Evolutionary conservation across 257 asterid genomes (phyloP).

Genomic region (Eustoma russellianum): DNA sequence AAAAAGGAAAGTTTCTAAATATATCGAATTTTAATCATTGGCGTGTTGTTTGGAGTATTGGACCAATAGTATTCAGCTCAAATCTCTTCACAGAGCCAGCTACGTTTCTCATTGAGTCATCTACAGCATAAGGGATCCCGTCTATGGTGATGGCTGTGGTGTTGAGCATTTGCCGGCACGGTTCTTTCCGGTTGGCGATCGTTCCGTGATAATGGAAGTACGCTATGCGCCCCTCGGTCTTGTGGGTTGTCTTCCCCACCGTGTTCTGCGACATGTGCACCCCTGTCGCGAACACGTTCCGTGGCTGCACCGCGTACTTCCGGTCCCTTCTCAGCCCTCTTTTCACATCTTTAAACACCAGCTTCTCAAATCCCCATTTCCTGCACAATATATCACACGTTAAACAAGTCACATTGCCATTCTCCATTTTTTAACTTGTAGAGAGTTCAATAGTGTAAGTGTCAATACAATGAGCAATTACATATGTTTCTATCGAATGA

Average conservation of each 20-base stretch:
- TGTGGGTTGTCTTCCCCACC: slow-evolving; percentile 57
- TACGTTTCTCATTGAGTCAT: slow-evolving; percentile 42
- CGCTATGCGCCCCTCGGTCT: slow-evolving; percentile 49
- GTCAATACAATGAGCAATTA: too few relatives aligned
- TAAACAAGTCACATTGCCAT: too few relatives aligned
- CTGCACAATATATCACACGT: slow-evolving; percentile 12
- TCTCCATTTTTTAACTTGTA: too few relatives aligned
- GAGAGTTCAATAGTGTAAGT: too few relatives aligned
- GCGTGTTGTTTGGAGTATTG: slow-evolving; percentile 41
- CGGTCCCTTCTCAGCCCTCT: slow-evolving; percentile 55
- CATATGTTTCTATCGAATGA: too few relatives aligned
- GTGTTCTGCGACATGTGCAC: slow-evolving; percentile 76
- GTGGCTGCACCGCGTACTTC: slow-evolving; percentile 72
- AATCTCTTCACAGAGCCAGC: slow-evolving; percentile 67
- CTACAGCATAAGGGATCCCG: slow-evolving; percentile 41
- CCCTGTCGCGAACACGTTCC: slow-evolving; percentile 63
- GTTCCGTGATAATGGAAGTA: slow-evolving; percentile 82
- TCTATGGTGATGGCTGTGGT: slow-evolving; percentile 31
- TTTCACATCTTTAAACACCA: slow-evolving; percentile 61
- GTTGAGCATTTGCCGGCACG: slow-evolving; percentile 45
- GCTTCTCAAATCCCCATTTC: slow-evolving; percentile 91
- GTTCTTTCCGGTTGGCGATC: slow-evolving; percentile 56
- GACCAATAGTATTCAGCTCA: slow-evolving; percentile 60
- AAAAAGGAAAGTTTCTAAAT: not conserved
- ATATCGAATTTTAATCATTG: slow-evolving; percentile 24